These are phyloP conservation scores for Paraphoma chrysanthemicola DNA, from an alignment of 2,329 filamentous ascomycete species.

Conservation along the genomic window DNA sequence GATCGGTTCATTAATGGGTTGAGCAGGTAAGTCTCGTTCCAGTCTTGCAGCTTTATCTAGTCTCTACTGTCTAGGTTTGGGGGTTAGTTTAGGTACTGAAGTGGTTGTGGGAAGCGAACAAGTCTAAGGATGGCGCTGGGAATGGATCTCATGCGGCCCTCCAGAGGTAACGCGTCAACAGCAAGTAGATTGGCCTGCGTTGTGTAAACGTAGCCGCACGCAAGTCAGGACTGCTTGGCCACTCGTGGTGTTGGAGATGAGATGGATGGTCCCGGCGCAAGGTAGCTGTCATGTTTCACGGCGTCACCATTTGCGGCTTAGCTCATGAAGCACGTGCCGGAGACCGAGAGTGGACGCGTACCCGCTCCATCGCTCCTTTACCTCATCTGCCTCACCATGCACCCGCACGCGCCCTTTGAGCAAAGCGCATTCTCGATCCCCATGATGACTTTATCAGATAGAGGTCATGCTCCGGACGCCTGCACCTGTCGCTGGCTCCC, in stretches of 20 bases:
- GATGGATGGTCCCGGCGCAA: background rate
- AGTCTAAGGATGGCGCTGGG: no score
- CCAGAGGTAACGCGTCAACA: no score
- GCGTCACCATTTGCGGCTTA: background rate
- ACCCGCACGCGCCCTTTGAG: background rate
- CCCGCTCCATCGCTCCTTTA: background rate
- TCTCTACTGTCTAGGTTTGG: no score
- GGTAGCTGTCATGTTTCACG: background rate
- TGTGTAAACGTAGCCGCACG: no score
- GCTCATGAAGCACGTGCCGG: background rate
- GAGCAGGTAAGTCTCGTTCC: no score
- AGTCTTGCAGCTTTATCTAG: no score
- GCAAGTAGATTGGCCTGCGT: no score
- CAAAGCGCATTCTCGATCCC: background rate
- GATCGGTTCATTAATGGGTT: no score
- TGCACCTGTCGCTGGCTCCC: background rate
- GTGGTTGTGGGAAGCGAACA: no score
- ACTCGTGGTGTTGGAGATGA: background rate
- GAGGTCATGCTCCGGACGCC: background rate
- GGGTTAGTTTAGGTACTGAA: no score
- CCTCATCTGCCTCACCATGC: background rate
- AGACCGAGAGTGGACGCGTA: background rate
- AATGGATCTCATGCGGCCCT: no score
- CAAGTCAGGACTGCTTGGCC: background rate
- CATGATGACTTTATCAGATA: background rate